Evolutionary conservation across 495 filamentous ascomycete species (phyloP).

Genomic region (Talaromyces proteolyticus): DNA sequence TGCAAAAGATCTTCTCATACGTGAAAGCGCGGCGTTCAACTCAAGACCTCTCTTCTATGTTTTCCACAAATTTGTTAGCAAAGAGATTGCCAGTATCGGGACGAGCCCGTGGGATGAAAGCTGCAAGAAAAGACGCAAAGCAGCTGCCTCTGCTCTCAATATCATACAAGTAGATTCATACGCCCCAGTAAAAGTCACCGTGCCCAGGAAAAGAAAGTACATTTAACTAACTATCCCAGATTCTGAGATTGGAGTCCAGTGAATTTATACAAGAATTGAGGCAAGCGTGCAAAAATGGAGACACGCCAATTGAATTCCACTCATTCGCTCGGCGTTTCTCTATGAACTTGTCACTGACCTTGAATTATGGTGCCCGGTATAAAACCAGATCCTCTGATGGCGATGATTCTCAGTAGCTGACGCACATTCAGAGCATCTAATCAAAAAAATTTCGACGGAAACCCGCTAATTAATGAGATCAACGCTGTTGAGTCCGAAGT

Average conservation of each 20-base stretch:
- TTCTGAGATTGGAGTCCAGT: conserved; percentile 1
- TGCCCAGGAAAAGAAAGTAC: no score
- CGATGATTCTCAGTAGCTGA: background rate
- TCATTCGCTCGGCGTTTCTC: conserved; percentile 1
- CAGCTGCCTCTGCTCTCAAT: conserved; percentile 3
- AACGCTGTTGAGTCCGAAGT: background rate
- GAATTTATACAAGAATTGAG: conserved; percentile 4
- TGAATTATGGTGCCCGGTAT: conserved; percentile 2
- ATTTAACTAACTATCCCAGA: no score
- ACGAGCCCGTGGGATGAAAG: conserved; percentile 4
- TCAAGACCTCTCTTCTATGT: conserved; percentile 4
- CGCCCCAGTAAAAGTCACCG: background rate
- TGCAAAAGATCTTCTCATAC: background rate
- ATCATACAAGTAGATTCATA: conserved; percentile 1
- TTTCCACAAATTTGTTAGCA: conserved; percentile 5
- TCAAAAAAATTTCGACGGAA: conserved; percentile 3
- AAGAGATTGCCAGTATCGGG: conserved; percentile 1
- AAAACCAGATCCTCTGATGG: background rate
- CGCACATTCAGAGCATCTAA: background rate
- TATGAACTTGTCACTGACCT: conserved; percentile 3
- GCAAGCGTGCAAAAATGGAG: background rate
- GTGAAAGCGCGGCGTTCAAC: background rate
- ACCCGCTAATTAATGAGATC: conserved; percentile 3
- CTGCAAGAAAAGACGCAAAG: conserved; percentile 5
- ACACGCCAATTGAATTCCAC: background rate